Conservation (phyloP, 2,329 filamentous ascomycete genomes). For the Penicillium sp. region DNA sequence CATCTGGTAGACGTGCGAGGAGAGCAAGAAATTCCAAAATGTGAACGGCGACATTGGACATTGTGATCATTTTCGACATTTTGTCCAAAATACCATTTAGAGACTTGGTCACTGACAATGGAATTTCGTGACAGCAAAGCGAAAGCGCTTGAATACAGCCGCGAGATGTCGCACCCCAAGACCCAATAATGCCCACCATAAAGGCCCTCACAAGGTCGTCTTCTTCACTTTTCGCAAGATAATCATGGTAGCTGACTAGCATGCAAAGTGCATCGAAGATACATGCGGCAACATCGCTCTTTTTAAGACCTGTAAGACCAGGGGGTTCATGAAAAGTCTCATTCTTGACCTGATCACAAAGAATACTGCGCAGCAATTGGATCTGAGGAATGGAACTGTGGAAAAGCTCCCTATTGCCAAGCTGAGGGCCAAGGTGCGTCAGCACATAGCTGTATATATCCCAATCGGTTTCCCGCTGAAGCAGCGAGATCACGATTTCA, state of each 20-base stretch:
- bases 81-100: slow-evolving; percentile 81
- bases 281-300: slow-evolving; percentile 81
- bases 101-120: slow-evolving; percentile 76
- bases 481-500: slow-evolving; percentile 66
- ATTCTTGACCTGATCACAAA: slow-evolving; percentile 77
- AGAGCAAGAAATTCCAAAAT: slow-evolving; percentile 93
- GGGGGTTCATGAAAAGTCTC: slow-evolving; percentile 78
- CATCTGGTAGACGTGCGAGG: slow-evolving; percentile 72
- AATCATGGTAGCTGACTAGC: slow-evolving; percentile 81
- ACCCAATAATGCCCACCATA: slow-evolving; percentile 68
- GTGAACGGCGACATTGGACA: slow-evolving; percentile 83
- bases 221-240: slow-evolving; percentile 77
- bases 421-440: slow-evolving; percentile 76
- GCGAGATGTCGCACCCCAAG: slow-evolving; percentile 80
- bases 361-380: slow-evolving; percentile 63
- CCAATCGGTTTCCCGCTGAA: slow-evolving; percentile 74
- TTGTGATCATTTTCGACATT: slow-evolving; percentile 94
- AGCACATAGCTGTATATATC: slow-evolving; percentile 88
- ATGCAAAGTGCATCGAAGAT: slow-evolving; percentile 82
- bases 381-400: slow-evolving; percentile 66
- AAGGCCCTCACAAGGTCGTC: slow-evolving; percentile 86
- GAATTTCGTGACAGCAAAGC: slow-evolving; percentile 91
- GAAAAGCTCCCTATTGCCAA: slow-evolving; percentile 86
- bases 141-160: slow-evolving; percentile 91
- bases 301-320: slow-evolving; percentile 68